Evolutionary conservation across 2,329 filamentous ascomycete species (phyloP), one percentile per base, ranked within the genome.

Genomic region (Pezicula rhizophila): DNA sequence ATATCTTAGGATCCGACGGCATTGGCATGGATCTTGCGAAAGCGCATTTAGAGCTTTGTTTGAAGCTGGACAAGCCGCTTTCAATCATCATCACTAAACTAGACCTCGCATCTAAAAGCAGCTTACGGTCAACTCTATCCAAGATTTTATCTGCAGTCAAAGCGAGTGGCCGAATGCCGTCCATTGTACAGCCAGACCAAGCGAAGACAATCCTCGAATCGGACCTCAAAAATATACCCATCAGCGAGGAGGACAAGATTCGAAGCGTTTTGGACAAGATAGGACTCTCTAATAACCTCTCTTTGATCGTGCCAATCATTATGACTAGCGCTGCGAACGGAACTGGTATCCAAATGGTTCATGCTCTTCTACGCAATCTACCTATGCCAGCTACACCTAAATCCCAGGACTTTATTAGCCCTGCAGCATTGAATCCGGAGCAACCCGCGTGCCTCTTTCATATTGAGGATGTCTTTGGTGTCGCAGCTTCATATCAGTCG

Each of bases 41-140:
- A 55, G 85, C 88, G 2, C 87, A 97, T 68, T 74, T 99, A 14
- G 84, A 91, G 34, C 73, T 99, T 2, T 96, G 91, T 59, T 73
- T 96, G 26, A 87, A 89, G 56, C 71, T 97, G 15, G 77, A 84
- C 17, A 74, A 91, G 8, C 89, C 90, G 1, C 72, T 96, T 48
- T 78, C 87, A 7, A 78, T 99, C 10, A 77, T 92, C 20, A 85
- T 99, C 50, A 97, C 93, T 1, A 99, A 97, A 64, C 76, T 95
- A 52, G 93, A 99, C 58, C 67, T 95, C 39, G 89, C 90, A 14
- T 91, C 85, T 12, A 90, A 84, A 55, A 66, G 71, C 10, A 82
- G 82, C 8, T 66, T 97, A 8, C 80, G 83, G 48, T 78, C 79
- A 45, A 89, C 81, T 0, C 71, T 97, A 52, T 78, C 78, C 14